Conservation (phyloP, 352 stramenopile genomes). For the Phytopythium delawarense region DNA sequence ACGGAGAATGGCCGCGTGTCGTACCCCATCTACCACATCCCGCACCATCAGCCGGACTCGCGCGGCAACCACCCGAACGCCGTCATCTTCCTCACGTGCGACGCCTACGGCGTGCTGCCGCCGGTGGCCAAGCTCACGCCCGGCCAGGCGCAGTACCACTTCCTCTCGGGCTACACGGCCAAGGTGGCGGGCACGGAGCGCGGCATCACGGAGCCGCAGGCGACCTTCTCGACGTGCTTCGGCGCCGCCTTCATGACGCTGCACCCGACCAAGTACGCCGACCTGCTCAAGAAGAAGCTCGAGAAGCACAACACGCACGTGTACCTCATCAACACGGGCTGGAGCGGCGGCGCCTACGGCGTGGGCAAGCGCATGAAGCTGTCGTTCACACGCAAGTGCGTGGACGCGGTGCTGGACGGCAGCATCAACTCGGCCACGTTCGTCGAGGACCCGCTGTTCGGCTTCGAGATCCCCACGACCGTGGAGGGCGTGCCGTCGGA, state of each 20-base stretch:
- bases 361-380: slow-evolving; percentile 97
- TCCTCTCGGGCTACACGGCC: slow-evolving; percentile 97
- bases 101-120: slow-evolving; percentile 97
- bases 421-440: slow-evolving; percentile 60
- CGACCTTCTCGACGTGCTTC: slow-evolving; percentile 98
- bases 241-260: slow-evolving; percentile 96
- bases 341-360: slow-evolving; percentile 93
- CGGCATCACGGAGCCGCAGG: slow-evolving; percentile 93
- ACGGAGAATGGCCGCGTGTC: slow-evolving; percentile 98
- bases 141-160: slow-evolving; percentile 98
- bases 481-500: slow-evolving; percentile 67
- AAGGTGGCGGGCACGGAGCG: slow-evolving; percentile 98
- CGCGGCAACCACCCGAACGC: slow-evolving; percentile 94
- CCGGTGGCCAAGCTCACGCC: slow-evolving; percentile 93
- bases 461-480: slow-evolving; percentile 58
- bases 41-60: slow-evolving; percentile 87
- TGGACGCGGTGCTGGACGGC: slow-evolving; percentile 51
- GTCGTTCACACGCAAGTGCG: slow-evolving; percentile 56
- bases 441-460: slow-evolving; percentile 68
- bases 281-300: slow-evolving; percentile 96
- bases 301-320: slow-evolving; percentile 92
- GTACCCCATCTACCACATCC: slow-evolving; percentile 99
- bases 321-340: slow-evolving; percentile 98
- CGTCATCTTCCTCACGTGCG: slow-evolving; percentile 98
- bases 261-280: slow-evolving; percentile 96